phyloP scores from a whole-genome alignment of 192 early-diverging fungal genomes.

The Chytriomyces sp. region DNA sequence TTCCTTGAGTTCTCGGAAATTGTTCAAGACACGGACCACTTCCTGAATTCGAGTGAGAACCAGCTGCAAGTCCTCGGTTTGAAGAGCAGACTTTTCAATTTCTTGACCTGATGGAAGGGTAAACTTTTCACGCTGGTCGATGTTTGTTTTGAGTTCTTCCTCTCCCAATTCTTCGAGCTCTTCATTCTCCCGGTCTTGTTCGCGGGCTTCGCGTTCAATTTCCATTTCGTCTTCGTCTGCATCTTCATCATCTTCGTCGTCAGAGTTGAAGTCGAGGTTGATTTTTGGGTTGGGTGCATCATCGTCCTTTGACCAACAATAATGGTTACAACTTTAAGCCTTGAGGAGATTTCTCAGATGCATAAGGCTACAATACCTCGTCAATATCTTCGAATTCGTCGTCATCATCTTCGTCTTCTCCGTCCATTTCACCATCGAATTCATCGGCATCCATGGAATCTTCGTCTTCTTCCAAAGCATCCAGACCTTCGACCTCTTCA shows the following conservation, averaged over 20 bases:
- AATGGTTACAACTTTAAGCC: constrained; percentile 5
- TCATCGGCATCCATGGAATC: constrained; percentile 41
- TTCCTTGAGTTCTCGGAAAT: constrained; percentile 86
- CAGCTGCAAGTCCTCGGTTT: constrained; percentile 69
- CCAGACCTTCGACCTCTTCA: constrained; percentile 2
- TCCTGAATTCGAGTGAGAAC: constrained; percentile 91
- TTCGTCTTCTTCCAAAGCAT: constrained; percentile 22
- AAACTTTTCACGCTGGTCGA: constrained; percentile 70
- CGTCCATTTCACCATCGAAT: constrained; percentile 40
- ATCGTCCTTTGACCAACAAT: constrained; percentile 21
- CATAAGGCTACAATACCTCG: neutral
- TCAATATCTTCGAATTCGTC: constrained; percentile 29
- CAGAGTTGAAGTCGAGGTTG: constrained; percentile 42
- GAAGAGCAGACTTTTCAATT: constrained; percentile 69
- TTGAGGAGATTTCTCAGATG: no score
- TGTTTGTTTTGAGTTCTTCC: constrained; percentile 76
- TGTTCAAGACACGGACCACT: constrained; percentile 83
- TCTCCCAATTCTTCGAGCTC: constrained; percentile 77
- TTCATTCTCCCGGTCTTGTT: constrained; percentile 62
- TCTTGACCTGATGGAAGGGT: constrained; percentile 67
- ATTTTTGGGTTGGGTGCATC: constrained; percentile 33
- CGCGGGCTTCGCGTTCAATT: constrained; percentile 74
- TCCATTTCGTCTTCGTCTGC: constrained; percentile 61
- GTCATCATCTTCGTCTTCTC: constrained; percentile 29
- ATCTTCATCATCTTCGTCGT: constrained; percentile 46